Percentiles rank a stretch among this genome's conserved stretches.
phyloP scores from a whole-genome alignment of 441 rosid species.

The Biscutella laevigata region DNA sequence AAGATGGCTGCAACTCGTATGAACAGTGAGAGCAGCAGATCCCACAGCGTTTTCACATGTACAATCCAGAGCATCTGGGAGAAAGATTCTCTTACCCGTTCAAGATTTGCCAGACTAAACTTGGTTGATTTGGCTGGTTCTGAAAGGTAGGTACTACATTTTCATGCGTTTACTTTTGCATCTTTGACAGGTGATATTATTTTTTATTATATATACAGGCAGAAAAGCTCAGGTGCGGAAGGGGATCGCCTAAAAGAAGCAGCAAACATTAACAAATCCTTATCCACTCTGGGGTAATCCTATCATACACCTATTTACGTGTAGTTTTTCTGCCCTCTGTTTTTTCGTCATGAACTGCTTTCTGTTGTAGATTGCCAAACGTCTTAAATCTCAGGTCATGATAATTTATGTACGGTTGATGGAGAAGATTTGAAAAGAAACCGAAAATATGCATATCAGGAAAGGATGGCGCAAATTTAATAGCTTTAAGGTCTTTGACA shows the following conservation, averaged over 20 bases:
- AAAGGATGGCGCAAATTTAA: background rate
- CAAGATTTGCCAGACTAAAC: slow-evolving; percentile 86
- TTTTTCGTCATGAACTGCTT: slow-evolving; percentile 10
- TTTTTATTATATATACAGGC: slow-evolving; percentile 39
- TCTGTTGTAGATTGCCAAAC: slow-evolving; percentile 8
- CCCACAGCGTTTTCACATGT: slow-evolving; percentile 95
- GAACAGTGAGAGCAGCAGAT: slow-evolving; percentile 97
- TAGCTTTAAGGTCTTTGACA: slow-evolving; percentile 12
- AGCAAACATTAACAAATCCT: slow-evolving; percentile 87
- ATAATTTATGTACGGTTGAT: background rate
- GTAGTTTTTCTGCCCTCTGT: slow-evolving; percentile 3
- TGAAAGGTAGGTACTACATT: slow-evolving; percentile 56
- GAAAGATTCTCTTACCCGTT: slow-evolving; percentile 71
- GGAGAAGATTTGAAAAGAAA: background rate
- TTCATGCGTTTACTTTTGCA: background rate
- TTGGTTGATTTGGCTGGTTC: slow-evolving; percentile 97
- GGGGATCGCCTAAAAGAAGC: slow-evolving; percentile 97
- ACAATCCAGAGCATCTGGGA: slow-evolving; percentile 88
- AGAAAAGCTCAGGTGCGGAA: slow-evolving; percentile 96
- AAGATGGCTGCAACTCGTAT: slow-evolving; percentile 84
- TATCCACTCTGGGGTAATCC: slow-evolving; percentile 88
- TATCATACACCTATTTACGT: slow-evolving; percentile 11
- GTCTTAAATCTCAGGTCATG: background rate
- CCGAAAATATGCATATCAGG: background rate
- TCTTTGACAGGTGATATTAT: slow-evolving; percentile 3